These are phyloP conservation scores for Choiromyces venosus DNA, from an alignment of 495 filamentous ascomycete genomes.

Conservation along the genomic window DNA sequence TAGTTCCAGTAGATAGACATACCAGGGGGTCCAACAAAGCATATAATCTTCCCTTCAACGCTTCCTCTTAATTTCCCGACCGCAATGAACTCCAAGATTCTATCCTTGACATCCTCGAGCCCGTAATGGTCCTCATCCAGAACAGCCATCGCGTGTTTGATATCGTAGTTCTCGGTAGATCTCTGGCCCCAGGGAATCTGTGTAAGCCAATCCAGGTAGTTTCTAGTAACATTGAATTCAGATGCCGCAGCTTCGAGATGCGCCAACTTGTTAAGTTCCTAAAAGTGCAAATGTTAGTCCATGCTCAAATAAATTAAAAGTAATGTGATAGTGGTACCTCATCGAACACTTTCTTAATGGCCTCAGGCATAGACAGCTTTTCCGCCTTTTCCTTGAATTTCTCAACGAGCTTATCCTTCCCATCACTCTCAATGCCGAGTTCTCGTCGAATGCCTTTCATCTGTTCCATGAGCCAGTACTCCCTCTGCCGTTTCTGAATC, in stretches of 20 bases:
- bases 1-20: conserved; percentile 9
- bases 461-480: conserved; percentile 99
- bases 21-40: conserved; percentile 89
- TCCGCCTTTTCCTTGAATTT: conserved; percentile 92
- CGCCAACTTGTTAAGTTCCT: conserved; percentile 88
- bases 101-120: conserved; percentile 96
- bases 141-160: conserved; percentile 80
- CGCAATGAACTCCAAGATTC: conserved; percentile 97
- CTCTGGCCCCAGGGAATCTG: conserved; percentile 97
- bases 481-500: conserved; percentile 94
- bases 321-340: conserved; percentile 48
- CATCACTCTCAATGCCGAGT: conserved; percentile 91
- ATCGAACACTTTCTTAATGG: conserved; percentile 93
- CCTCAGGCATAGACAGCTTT: conserved; percentile 94
- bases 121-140: conserved; percentile 97
- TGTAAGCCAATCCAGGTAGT: conserved; percentile 97
- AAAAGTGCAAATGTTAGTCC: conserved; percentile 4
- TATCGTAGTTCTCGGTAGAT: conserved; percentile 93
- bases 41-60: conserved; percentile 97
- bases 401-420: conserved; percentile 95
- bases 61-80: conserved; percentile 96
- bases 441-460: conserved; percentile 99
- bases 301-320: conserved; percentile 2
- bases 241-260: conserved; percentile 92
- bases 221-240: conserved; percentile 98